Percentiles rank a stretch among this genome's conserved stretches.
Conservation (phyloP, 2,329 filamentous ascomycete genomes). For the Plenodomus lindquistii region DNA sequence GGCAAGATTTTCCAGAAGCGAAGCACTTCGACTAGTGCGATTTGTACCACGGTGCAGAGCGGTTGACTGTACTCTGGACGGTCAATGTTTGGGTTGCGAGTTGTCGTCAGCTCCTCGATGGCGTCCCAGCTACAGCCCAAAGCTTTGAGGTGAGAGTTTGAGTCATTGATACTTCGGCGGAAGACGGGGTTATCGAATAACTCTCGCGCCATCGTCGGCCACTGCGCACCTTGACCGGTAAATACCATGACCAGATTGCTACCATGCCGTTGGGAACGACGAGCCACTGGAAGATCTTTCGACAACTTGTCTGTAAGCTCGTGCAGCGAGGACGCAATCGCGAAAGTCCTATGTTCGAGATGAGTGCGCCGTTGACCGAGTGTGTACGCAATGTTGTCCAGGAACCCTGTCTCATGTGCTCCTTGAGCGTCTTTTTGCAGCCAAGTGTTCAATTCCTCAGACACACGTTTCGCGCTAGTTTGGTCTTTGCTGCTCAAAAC, state of each 20-base stretch:
- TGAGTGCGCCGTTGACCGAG: conserved; percentile 15
- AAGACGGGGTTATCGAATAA: conserved; percentile 8
- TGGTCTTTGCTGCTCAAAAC: no score
- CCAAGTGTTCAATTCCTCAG: no score
- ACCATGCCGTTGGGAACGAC: no score
- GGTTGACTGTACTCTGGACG: conserved; percentile 25
- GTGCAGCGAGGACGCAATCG: background rate
- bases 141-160: conserved; percentile 8
- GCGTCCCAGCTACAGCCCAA: background rate
- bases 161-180: conserved; percentile 1
- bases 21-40: conserved; percentile 18
- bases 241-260: conserved; percentile 19
- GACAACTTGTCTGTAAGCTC: background rate
- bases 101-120: conserved; percentile 16
- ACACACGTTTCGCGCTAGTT: no score
- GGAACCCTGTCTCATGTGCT: no score
- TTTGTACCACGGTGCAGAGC: conserved; percentile 26
- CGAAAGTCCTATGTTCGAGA: conserved; percentile 13
- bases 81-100: conserved; percentile 11
- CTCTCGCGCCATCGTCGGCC: conserved; percentile 18
- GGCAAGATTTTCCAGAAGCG: conserved; percentile 10
- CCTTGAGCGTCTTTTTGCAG: no score
- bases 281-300: background rate
- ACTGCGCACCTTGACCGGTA: conserved; percentile 33
- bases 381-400: conserved; percentile 8